Conservation (phyloP, 164 flowering plant genomes). For the Nelumbo lutea region DNA sequence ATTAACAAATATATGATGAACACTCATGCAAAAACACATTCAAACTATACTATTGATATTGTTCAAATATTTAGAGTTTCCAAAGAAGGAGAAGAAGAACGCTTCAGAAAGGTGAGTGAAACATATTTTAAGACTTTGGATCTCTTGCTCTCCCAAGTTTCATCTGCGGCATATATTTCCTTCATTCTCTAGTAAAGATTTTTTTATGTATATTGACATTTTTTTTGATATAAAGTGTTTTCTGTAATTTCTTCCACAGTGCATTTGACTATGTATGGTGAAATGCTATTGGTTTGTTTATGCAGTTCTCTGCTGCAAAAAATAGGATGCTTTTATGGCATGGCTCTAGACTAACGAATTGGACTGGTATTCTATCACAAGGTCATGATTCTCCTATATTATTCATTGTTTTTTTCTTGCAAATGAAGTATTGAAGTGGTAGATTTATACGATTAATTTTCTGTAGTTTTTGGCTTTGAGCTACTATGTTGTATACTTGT, state of each 20-base stretch:
- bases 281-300: slow-evolving; percentile 2
- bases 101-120: slow-evolving; percentile 55
- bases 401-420: not conserved
- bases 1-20: slow-evolving; percentile 65
- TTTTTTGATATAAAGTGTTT: not conserved
- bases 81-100: slow-evolving; percentile 63
- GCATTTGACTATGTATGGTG: not conserved
- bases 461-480: not conserved
- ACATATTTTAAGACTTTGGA: not conserved
- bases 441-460: not conserved
- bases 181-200: not conserved
- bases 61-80: slow-evolving; percentile 63
- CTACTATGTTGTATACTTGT: not conserved
- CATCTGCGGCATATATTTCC: not conserved
- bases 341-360: slow-evolving; percentile 95
- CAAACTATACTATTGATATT: slow-evolving; percentile 64
- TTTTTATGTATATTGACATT: not conserved
- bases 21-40: slow-evolving; percentile 92
- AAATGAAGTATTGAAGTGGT: not conserved
- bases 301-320: slow-evolving; percentile 58
- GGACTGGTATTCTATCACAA: slow-evolving; percentile 93
- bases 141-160: not conserved
- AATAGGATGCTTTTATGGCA: slow-evolving; percentile 97
- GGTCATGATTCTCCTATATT: slow-evolving; percentile 29
- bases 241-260: not conserved